phyloP scores from a whole-genome alignment of 1,284 basidiomycete genomes.

The Trichosporon sp. region DNA sequence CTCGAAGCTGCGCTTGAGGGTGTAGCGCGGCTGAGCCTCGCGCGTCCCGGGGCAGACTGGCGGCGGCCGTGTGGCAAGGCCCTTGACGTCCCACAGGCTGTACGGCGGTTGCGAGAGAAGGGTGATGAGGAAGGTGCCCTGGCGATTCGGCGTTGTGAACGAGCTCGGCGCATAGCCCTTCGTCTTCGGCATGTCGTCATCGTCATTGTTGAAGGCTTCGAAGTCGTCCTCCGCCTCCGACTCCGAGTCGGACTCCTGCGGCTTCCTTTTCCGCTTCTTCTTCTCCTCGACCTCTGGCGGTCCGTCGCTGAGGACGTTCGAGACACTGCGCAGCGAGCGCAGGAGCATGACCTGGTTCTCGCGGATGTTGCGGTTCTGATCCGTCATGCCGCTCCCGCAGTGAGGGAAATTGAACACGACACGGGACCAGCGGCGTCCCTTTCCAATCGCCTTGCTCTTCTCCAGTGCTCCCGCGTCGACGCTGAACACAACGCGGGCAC shows the following conservation, averaged over 20 bases:
- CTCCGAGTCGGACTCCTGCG: conserved; percentile 22
- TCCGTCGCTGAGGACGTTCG: conserved; percentile 67
- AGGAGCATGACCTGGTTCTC: conserved; percentile 88
- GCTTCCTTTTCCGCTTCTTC: conserved; percentile 25
- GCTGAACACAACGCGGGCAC: conserved; percentile 75
- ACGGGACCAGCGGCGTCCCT: conserved; percentile 63
- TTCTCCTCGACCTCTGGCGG: conserved; percentile 21
- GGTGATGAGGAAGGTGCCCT: conserved; percentile 72
- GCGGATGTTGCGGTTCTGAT: conserved; percentile 90
- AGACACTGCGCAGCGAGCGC: conserved; percentile 76
- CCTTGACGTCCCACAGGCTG: conserved; percentile 79
- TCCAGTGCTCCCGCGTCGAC: conserved; percentile 82
- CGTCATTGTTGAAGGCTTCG: conserved; percentile 46
- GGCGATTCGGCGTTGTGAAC: conserved; percentile 51
- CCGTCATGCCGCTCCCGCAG: conserved; percentile 87
- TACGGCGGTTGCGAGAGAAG: conserved; percentile 86
- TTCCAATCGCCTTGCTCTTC: conserved; percentile 60
- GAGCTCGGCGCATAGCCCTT: conserved; percentile 24
- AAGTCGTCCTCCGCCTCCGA: conserved; percentile 27
- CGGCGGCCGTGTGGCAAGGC: conserved; percentile 67
- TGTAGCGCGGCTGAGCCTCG: conserved; percentile 67
- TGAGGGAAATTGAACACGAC: conserved; percentile 98
- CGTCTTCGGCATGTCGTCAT: conserved; percentile 49
- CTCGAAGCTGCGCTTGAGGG: conserved; percentile 75
- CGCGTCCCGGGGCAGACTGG: conserved; percentile 26